phyloP scores from a whole-genome alignment of 495 filamentous ascomycete genomes.

The Evansstolkia leycettana region DNA sequence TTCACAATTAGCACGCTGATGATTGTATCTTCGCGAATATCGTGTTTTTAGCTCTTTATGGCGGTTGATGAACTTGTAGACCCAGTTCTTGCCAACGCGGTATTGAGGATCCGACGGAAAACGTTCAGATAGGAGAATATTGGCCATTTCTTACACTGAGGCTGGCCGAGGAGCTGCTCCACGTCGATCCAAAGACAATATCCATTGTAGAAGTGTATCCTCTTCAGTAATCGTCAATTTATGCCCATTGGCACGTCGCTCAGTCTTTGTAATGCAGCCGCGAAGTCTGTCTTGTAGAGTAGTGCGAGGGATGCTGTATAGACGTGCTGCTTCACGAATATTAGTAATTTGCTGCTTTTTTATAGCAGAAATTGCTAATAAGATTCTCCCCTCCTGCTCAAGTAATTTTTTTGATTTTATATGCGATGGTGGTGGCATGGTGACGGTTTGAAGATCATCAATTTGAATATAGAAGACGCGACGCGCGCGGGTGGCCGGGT shows the following conservation, averaged over 20 bases:
- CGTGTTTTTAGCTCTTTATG: slow-evolving; percentile 2
- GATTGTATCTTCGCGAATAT: slow-evolving; percentile 4
- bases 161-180: too few species aligned
- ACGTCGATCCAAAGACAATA: too few species aligned
- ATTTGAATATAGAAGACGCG: too few species aligned
- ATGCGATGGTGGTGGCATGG: background rate
- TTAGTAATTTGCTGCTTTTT: background rate
- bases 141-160: too few species aligned
- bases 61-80: background rate
- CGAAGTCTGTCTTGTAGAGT: too few species aligned
- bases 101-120: too few species aligned
- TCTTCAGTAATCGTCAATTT: too few species aligned
- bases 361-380: background rate
- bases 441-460: background rate
- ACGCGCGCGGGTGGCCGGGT: too few species aligned
- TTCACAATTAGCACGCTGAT: slow-evolving; percentile 4
- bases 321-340: background rate
- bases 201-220: too few species aligned
- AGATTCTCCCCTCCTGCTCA: background rate
- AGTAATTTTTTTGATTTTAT: background rate
- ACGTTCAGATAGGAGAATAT: too few species aligned
- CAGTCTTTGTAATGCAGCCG: too few species aligned
- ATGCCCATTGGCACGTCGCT: too few species aligned
- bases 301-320: background rate
- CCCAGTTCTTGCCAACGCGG: slow-evolving; percentile 3